Evolutionary conservation across 805 yeast species (phyloP).

Genomic region (Debaryomyces hansenii): DNA sequence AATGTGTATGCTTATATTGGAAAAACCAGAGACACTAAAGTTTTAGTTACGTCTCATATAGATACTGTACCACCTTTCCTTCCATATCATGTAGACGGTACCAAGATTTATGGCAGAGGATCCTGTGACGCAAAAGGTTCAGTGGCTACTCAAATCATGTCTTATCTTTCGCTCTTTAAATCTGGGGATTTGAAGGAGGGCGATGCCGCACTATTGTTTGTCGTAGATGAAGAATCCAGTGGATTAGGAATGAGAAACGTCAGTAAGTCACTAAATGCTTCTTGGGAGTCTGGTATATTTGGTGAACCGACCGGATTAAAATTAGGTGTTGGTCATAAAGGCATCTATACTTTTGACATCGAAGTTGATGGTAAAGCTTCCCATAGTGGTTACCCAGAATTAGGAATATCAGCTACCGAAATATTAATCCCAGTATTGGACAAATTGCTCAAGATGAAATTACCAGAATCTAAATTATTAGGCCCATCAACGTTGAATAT

Average conservation of each 20-base stretch:
- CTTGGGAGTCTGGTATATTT: constrained; percentile 63
- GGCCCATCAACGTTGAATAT: constrained; percentile 65
- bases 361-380: constrained; percentile 55
- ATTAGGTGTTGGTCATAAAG: constrained; percentile 71
- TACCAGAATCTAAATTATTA: constrained; percentile 52
- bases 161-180: constrained; percentile 48
- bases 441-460: constrained; percentile 41
- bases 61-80: constrained; percentile 74
- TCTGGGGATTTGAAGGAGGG: constrained; percentile 45
- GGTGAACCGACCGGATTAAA: constrained; percentile 77
- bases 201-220: constrained; percentile 59
- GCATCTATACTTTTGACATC: constrained; percentile 44
- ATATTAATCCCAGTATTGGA: constrained; percentile 52
- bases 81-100: constrained; percentile 48
- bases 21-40: constrained; percentile 41
- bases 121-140: constrained; percentile 72
- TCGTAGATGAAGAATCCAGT: constrained; percentile 70
- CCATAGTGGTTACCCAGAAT: constrained; percentile 71
- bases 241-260: constrained; percentile 63
- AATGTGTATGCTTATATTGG: constrained; percentile 62
- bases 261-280: constrained; percentile 34
- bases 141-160: constrained; percentile 60
- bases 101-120: constrained; percentile 64
- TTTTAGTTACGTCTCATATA: constrained; percentile 61
- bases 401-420: constrained; percentile 63